Evolutionary conservation across 345 rosid species (phyloP).

Genomic region (Syzygium oleosum): DNA sequence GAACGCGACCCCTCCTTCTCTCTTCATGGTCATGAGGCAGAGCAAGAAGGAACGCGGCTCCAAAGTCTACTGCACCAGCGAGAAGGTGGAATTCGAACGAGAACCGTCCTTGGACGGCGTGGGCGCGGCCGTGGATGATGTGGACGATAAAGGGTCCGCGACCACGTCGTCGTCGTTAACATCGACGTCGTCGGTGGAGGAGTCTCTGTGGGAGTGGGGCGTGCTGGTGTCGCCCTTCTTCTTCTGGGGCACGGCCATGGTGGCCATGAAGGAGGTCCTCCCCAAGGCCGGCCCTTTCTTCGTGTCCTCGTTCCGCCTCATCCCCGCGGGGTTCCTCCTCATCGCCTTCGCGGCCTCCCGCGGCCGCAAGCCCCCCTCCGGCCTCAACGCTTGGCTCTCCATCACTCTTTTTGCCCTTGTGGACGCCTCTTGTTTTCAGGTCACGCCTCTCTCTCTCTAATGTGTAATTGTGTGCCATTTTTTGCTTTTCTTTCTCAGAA

Average conservation of each 20-base stretch:
- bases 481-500: not conserved
- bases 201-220: conserved; percentile 31
- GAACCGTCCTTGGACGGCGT: not conserved
- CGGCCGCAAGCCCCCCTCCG: conserved; percentile 59
- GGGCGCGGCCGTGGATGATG: not conserved
- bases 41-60: not conserved
- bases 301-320: conserved; percentile 78
- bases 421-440: conserved; percentile 80
- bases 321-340: conserved; percentile 75
- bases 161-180: not conserved
- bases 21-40: not conserved
- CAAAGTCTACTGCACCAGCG: not conserved
- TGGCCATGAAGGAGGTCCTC: conserved; percentile 93
- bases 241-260: conserved; percentile 99
- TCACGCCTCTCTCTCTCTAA: not conserved
- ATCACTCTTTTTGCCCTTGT: conserved; percentile 74
- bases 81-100: not conserved
- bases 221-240: conserved; percentile 88
- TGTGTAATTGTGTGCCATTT: not conserved
- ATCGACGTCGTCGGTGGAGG: conserved; percentile 7
- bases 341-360: conserved; percentile 60
- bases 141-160: not conserved
- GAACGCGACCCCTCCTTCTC: not conserved
- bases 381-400: conserved; percentile 73
- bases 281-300: conserved; percentile 81